Conservation (phyloP, 805 yeast genomes). For the Sugiyamaella smithiae region DNA sequence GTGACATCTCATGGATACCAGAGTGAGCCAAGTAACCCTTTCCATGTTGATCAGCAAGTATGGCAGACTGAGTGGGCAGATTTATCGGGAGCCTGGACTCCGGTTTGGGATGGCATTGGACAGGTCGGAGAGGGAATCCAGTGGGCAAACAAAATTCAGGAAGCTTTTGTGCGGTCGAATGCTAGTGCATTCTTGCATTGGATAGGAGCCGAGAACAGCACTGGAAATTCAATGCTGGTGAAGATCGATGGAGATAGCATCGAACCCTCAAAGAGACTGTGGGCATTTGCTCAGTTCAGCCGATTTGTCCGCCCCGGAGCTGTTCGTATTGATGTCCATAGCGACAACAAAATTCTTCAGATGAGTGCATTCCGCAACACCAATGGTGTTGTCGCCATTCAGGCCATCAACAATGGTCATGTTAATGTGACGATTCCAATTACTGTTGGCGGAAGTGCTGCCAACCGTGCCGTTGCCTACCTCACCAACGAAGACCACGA, state of each 20-base stretch:
- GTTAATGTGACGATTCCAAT: background rate
- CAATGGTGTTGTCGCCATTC: constrained; percentile 5
- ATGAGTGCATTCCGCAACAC: constrained; percentile 3
- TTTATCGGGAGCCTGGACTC: background rate
- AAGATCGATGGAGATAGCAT: constrained; percentile 1
- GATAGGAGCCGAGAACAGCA: constrained; percentile 4
- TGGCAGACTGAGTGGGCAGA: constrained; percentile 11
- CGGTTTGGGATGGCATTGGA: background rate
- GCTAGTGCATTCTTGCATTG: constrained; percentile 12
- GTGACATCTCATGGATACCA: constrained; percentile 8
- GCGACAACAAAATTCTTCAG: background rate
- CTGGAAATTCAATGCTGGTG: constrained; percentile 2
- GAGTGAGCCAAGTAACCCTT: background rate
- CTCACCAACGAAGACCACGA: constrained; percentile 1
- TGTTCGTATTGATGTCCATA: constrained; percentile 3
- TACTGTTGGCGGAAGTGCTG: background rate
- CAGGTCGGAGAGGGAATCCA: constrained; percentile 7
- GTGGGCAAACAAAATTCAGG: constrained; percentile 10
- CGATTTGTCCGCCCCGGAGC: constrained; percentile 18
- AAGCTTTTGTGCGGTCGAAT: constrained; percentile 9
- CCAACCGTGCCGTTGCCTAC: background rate
- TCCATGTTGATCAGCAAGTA: background rate
- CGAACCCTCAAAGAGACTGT: constrained; percentile 1
- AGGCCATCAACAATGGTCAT: constrained; percentile 5
- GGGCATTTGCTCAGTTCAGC: constrained; percentile 14